phyloP scores from a whole-genome alignment of 2,329 filamentous ascomycete species.

The Botrytis fabae region DNA sequence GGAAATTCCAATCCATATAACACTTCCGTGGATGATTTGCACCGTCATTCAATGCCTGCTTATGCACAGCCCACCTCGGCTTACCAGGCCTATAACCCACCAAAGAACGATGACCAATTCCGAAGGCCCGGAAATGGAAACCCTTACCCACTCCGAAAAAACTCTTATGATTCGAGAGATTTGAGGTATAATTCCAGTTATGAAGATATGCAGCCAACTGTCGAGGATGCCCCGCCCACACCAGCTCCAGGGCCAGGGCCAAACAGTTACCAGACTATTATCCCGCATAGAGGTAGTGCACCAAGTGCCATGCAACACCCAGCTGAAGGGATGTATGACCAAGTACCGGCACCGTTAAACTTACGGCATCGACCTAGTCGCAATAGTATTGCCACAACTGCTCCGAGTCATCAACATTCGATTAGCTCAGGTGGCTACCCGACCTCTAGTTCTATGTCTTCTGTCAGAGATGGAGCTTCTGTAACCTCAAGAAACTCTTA shows the following conservation, averaged over 20 bases:
- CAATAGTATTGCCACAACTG: slow-evolving; percentile 30
- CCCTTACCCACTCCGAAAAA: slow-evolving; percentile 39
- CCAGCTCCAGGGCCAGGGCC: slow-evolving; percentile 28
- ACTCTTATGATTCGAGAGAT: slow-evolving; percentile 41
- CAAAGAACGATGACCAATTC: slow-evolving; percentile 33
- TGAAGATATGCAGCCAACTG: slow-evolving; percentile 49
- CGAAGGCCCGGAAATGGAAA: slow-evolving; percentile 30
- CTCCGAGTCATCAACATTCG: slow-evolving; percentile 34
- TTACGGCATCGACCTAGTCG: slow-evolving; percentile 35
- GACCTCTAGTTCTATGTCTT: slow-evolving; percentile 33
- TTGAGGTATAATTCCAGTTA: slow-evolving; percentile 43
- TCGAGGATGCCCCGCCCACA: slow-evolving; percentile 46
- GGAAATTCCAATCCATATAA: slow-evolving; percentile 31
- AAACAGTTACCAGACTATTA: slow-evolving; percentile 24
- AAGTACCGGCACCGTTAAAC: slow-evolving; percentile 40
- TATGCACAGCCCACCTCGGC: slow-evolving; percentile 32
- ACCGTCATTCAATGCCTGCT: slow-evolving; percentile 34
- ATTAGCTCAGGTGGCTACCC: slow-evolving; percentile 35
- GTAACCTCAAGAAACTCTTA: slow-evolving; percentile 36
- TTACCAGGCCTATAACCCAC: slow-evolving; percentile 38
- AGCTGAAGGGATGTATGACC: slow-evolving; percentile 36
- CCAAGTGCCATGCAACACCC: slow-evolving; percentile 29
- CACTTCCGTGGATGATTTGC: slow-evolving; percentile 29
- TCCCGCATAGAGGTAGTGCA: slow-evolving; percentile 29
- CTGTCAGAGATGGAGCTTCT: slow-evolving; percentile 33